Evolutionary conservation across 140 eudicot species (phyloP).

Genomic region (Senecio squalidus): DNA sequence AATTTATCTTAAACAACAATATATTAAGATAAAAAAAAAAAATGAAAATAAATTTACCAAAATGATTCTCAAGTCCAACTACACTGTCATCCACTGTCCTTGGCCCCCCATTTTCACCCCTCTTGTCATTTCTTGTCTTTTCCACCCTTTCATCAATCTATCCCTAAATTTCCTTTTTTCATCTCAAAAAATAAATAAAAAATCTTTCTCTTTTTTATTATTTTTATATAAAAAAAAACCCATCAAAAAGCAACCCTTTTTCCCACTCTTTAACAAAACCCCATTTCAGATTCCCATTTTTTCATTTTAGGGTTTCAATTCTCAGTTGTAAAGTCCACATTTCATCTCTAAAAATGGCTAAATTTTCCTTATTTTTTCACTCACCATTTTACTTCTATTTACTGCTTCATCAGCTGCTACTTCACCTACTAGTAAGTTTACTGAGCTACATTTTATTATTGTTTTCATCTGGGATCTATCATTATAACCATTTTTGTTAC

Average conservation of each 20-base stretch:
- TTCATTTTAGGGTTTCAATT: conserved; percentile 39
- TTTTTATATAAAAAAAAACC: no score
- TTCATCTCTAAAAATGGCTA: conserved; percentile 23
- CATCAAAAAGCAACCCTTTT: conserved; percentile 17
- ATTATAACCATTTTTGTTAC: no score
- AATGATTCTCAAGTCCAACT: conserved; percentile 18
- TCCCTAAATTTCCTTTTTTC: neutral
- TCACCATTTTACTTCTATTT: conserved; percentile 42
- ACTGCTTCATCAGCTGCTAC: conserved; percentile 45
- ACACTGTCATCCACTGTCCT: conserved; percentile 28
- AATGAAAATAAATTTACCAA: conserved; percentile 9
- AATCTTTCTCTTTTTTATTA: neutral
- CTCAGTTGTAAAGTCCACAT: conserved; percentile 24
- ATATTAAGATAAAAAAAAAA: neutral
- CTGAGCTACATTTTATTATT: neutral
- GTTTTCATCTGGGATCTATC: neutral
- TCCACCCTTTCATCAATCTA: neutral
- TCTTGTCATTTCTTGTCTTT: conserved; percentile 21
- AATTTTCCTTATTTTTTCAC: conserved; percentile 24
- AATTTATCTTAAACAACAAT: no score
- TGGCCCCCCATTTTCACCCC: conserved; percentile 22
- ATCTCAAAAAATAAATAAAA: no score
- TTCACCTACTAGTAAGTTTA: conserved; percentile 85
- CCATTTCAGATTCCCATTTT: conserved; percentile 16
- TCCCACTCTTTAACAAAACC: conserved; percentile 7